Percentiles rank a stretch among this genome's conserved stretches.
These are phyloP conservation scores for Bacterosira constricta DNA, from an alignment of 108 stramenopile species.

Conservation along the genomic window DNA sequence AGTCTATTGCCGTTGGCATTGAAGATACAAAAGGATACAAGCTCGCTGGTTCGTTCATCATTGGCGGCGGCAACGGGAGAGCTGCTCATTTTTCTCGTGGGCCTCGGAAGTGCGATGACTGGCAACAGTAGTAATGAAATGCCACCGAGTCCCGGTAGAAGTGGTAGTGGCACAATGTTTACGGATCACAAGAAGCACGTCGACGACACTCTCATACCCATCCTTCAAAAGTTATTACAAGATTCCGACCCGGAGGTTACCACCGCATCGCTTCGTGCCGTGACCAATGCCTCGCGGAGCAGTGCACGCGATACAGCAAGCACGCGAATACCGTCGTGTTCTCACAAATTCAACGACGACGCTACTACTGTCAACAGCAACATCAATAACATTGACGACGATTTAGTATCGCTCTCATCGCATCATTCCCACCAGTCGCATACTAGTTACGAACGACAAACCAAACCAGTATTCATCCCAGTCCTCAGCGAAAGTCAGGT, in stretches of 20 bases:
- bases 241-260: conserved; percentile 88
- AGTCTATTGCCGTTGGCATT: conserved; percentile 78
- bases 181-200: conserved; percentile 79
- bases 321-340: conserved; percentile 32
- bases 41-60: conserved; percentile 68
- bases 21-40: conserved; percentile 79
- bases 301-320: conserved; percentile 47
- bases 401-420: conserved; percentile 70
- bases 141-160: conserved; percentile 38
- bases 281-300: conserved; percentile 87
- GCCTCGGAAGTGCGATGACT: conserved; percentile 52
- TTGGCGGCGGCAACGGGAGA: conserved; percentile 87
- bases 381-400: conserved; percentile 66
- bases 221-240: conserved; percentile 83
- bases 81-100: conserved; percentile 79
- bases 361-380: no score
- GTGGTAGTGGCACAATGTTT: conserved; percentile 16
- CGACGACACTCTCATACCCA: conserved; percentile 83
- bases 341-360: conserved; percentile 26
- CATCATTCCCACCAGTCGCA: conserved; percentile 57
- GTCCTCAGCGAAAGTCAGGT: conserved; percentile 87
- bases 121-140: not conserved
- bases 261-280: conserved; percentile 86
- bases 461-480: conserved; percentile 83
- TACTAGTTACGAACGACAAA: conserved; percentile 55